Percentiles rank a stretch among this genome's conserved stretches.
Evolutionary conservation across 2,329 filamentous ascomycete species (phyloP).

Genomic region (Anisogramma anomala): DNA sequence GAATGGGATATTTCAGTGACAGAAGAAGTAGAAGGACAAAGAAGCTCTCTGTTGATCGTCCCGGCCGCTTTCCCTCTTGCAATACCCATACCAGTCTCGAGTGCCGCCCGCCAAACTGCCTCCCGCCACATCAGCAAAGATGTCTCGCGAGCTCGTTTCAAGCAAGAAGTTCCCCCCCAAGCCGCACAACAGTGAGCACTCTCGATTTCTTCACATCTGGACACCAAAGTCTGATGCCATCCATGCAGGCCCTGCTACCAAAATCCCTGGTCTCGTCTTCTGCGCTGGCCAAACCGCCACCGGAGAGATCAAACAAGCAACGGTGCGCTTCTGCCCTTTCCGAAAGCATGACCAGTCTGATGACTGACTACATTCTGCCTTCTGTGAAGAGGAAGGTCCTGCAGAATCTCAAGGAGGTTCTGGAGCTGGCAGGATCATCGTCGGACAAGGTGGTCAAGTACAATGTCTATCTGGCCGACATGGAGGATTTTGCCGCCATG

Average conservation of each 20-base stretch:
- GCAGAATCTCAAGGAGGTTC: constrained; percentile 21
- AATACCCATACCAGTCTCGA: background rate
- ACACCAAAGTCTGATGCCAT: background rate
- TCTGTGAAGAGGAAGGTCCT: constrained; percentile 16
- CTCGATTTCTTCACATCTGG: background rate
- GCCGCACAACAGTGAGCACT: constrained; percentile 32
- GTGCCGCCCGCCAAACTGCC: background rate
- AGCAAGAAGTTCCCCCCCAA: constrained; percentile 35
- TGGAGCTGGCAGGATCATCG: constrained; percentile 20
- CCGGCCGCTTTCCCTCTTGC: too few species aligned
- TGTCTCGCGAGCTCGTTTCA: constrained; percentile 35
- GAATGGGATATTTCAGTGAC: background rate
- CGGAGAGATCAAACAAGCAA: constrained; percentile 35
- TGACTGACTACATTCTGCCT: background rate
- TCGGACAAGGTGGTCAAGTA: constrained; percentile 21
- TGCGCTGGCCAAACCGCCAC: constrained; percentile 37
- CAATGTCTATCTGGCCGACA: constrained; percentile 22
- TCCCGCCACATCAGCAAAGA: constrained; percentile 18
- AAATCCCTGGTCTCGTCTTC: constrained; percentile 35
- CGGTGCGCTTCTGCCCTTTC: constrained; percentile 21
- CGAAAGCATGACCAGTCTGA: background rate
- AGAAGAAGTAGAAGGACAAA: background rate
- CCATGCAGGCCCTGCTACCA: constrained; percentile 27
- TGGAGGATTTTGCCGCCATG: constrained; percentile 21
- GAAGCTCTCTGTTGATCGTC: too few species aligned